phyloP scores from a whole-genome alignment of 176 grass and related monocot species.

The Musa schizocarpa region DNA sequence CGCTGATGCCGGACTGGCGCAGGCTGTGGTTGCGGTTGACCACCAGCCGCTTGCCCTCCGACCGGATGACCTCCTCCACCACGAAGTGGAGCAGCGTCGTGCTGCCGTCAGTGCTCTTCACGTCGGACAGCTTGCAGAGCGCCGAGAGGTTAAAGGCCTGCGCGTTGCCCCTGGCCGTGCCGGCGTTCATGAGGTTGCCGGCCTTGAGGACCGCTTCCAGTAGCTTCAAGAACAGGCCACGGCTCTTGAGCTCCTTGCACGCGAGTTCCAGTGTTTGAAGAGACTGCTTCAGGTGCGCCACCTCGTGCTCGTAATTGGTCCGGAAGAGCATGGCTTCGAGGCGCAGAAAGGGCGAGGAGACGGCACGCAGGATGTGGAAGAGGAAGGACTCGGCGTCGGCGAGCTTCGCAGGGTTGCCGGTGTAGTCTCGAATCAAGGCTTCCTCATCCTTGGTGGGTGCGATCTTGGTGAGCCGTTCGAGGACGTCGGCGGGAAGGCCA shows the following conservation, averaged over 20 bases:
- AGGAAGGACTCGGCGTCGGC: slow-evolving; percentile 26
- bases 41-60: slow-evolving; percentile 70
- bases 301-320: slow-evolving; percentile 56
- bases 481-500: slow-evolving; percentile 16
- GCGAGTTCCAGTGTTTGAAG: slow-evolving; percentile 54
- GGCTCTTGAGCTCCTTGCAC: slow-evolving; percentile 73
- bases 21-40: slow-evolving; percentile 64
- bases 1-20: slow-evolving; percentile 43
- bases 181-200: slow-evolving; percentile 91
- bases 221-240: slow-evolving; percentile 79
- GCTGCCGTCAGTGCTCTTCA: slow-evolving; percentile 81
- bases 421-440: neutral
- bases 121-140: slow-evolving; percentile 72
- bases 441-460: slow-evolving; percentile 18
- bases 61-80: slow-evolving; percentile 66
- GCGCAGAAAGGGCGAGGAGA: slow-evolving; percentile 20
- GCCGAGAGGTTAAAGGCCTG: slow-evolving; percentile 89
- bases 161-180: slow-evolving; percentile 80
- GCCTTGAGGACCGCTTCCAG: slow-evolving; percentile 96
- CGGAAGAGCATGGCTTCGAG: slow-evolving; percentile 76
- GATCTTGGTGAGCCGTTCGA: slow-evolving; percentile 21
- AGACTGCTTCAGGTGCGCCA: slow-evolving; percentile 48
- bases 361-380: slow-evolving; percentile 24
- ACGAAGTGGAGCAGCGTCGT: slow-evolving; percentile 87
- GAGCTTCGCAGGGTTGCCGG: slow-evolving; percentile 16